Evolutionary conservation across 1,284 basidiomycete species (phyloP).

Genomic region (Rhodotorula sp.): DNA sequence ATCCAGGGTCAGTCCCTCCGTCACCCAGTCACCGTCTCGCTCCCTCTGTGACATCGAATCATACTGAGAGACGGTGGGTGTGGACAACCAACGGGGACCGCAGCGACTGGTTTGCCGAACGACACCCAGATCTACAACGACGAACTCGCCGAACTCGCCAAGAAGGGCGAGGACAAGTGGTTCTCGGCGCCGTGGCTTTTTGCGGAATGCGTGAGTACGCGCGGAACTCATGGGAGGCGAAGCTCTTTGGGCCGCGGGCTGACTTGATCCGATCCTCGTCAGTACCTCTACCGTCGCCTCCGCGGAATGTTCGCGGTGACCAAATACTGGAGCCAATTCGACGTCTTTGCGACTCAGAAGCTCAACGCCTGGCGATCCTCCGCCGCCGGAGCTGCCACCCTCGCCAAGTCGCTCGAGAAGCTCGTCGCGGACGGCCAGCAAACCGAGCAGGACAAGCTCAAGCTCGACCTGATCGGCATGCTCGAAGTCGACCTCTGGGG

Average conservation of each 20-base stretch:
- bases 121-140: constrained; percentile 70
- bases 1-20: constrained; percentile 23
- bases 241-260: not conserved
- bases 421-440: constrained; percentile 43
- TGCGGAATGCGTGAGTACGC: constrained; percentile 68
- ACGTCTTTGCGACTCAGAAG: constrained; percentile 84
- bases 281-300: constrained; percentile 74
- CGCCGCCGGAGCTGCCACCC: constrained; percentile 69
- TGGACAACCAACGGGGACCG: too few relatives aligned
- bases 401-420: constrained; percentile 23
- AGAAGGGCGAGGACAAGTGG: constrained; percentile 70
- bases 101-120: constrained; percentile 47
- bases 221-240: too few relatives aligned
- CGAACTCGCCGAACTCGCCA: constrained; percentile 60
- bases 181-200: constrained; percentile 90
- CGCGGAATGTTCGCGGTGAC: constrained; percentile 72
- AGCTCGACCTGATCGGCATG: constrained; percentile 69
- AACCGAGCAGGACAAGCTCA: constrained; percentile 57
- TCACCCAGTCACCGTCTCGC: not conserved
- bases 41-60: too few relatives aligned
- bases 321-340: constrained; percentile 71
- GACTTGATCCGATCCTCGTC: constrained; percentile 1
- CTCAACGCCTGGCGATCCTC: constrained; percentile 76
- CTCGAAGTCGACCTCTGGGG: constrained; percentile 50
- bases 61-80: not conserved